Evolutionary conservation across 805 yeast genomes (phyloP).

Genomic region (Nematodospora valgi): DNA sequence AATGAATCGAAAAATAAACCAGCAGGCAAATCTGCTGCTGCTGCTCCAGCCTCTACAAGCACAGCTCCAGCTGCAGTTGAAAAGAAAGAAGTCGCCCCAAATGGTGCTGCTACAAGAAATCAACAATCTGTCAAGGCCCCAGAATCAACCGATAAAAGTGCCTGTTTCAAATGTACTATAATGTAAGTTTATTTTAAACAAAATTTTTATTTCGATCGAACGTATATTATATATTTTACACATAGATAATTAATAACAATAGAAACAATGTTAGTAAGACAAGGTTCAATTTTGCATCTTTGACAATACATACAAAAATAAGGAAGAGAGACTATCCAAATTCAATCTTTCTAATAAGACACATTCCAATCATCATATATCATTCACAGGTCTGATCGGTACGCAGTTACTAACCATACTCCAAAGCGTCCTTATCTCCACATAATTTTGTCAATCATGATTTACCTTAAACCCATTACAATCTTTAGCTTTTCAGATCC

Average conservation of each 20-base stretch:
- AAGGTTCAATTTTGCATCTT: too few species aligned
- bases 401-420: too few species aligned
- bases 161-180: conserved; percentile 8
- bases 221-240: too few species aligned
- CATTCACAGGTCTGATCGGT: too few species aligned
- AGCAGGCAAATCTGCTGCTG: conserved; percentile 1
- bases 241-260: too few species aligned
- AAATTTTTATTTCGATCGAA: background rate
- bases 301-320: conserved; percentile 1
- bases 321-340: too few species aligned
- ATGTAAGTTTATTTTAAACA: conserved; percentile 2
- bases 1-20: background rate
- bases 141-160: conserved; percentile 9
- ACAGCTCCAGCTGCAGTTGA: conserved; percentile 1
- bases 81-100: conserved; percentile 1
- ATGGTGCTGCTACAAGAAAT: conserved; percentile 8
- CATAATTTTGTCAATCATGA: too few species aligned
- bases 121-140: conserved; percentile 9
- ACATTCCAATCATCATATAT: too few species aligned
- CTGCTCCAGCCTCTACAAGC: background rate
- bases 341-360: conserved; percentile 1
- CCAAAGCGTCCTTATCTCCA: background rate
- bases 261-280: too few species aligned
- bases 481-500: too few species aligned
- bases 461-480: too few species aligned